Conservation (phyloP, 2,329 filamentous ascomycete species). For the Plectosphaerella cucumerina region DNA sequence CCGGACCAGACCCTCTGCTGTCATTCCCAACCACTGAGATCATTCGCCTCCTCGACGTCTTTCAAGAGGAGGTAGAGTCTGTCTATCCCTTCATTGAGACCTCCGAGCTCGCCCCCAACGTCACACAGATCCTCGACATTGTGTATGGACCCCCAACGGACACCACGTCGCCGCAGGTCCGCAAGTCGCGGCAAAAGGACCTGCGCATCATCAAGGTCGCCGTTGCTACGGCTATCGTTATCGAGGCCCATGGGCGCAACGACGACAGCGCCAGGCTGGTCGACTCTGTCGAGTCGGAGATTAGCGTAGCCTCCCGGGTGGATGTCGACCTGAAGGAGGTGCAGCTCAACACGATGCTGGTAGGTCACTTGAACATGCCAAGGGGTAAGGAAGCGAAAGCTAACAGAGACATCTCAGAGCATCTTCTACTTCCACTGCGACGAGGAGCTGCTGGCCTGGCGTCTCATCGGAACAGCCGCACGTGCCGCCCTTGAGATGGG, state of each 20-base stretch:
- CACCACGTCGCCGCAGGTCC: not conserved
- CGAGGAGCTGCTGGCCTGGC: conserved; percentile 45
- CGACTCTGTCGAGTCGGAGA: conserved; percentile 20
- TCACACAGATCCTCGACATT: conserved; percentile 19
- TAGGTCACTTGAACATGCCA: conserved; percentile 8
- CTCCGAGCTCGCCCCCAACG: conserved; percentile 17
- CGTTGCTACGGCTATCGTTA: conserved; percentile 24
- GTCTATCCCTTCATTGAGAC: conserved; percentile 29
- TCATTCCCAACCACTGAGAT: conserved; percentile 17
- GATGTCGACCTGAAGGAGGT: conserved; percentile 28
- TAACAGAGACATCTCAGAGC: conserved; percentile 20
- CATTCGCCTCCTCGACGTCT: conserved; percentile 26
- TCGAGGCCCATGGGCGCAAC: conserved; percentile 26
- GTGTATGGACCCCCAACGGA: conserved; percentile 12
- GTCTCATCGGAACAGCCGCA: conserved; percentile 40
- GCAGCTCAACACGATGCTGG: conserved; percentile 25
- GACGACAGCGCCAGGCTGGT: conserved; percentile 22
- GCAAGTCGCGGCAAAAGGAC: conserved; percentile 16
- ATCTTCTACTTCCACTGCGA: conserved; percentile 41
- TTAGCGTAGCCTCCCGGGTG: conserved; percentile 19
- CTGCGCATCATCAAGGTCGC: conserved; percentile 28
- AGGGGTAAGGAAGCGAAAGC: not conserved
- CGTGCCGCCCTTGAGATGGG: conserved; percentile 44
- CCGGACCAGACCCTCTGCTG: conserved; percentile 4
- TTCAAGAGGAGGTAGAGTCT: conserved; percentile 33